Evolutionary conservation across 345 rosid genomes (phyloP).

Genomic region (Durio zibethinus): DNA sequence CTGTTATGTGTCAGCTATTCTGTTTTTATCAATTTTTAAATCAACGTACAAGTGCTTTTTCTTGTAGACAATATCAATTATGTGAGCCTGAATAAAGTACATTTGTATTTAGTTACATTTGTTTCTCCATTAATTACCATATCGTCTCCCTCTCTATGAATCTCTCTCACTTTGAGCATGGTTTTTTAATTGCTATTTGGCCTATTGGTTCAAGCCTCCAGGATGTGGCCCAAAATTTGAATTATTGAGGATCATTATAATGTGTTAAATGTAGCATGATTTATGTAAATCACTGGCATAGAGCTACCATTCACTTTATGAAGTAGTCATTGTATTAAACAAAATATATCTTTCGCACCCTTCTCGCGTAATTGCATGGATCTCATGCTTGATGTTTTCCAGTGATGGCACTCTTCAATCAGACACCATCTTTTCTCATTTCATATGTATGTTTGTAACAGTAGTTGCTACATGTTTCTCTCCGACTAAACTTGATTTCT

Average conservation of each 20-base stretch:
- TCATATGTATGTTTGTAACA: neutral
- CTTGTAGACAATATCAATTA: neutral
- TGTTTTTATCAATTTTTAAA: neutral
- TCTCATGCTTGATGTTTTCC: neutral
- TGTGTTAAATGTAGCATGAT: neutral
- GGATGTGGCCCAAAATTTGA: neutral
- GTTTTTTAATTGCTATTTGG: neutral
- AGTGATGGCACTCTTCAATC: neutral
- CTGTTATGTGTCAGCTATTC: neutral
- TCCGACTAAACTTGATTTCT: neutral
- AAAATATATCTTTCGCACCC: neutral
- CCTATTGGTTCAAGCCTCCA: neutral
- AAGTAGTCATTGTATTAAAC: neutral
- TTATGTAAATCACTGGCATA: neutral
- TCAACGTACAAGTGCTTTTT: neutral
- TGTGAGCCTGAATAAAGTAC: neutral
- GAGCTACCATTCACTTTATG: neutral
- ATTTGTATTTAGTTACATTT: neutral
- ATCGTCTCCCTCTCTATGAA: neutral
- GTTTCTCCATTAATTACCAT: neutral
- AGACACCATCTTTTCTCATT: neutral
- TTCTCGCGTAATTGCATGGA: neutral
- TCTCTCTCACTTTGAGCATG: neutral
- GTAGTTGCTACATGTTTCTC: neutral
- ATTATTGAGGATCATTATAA: neutral